phyloP scores from a whole-genome alignment of 1,284 basidiomycete species.

The Psilocybe mexicana region DNA sequence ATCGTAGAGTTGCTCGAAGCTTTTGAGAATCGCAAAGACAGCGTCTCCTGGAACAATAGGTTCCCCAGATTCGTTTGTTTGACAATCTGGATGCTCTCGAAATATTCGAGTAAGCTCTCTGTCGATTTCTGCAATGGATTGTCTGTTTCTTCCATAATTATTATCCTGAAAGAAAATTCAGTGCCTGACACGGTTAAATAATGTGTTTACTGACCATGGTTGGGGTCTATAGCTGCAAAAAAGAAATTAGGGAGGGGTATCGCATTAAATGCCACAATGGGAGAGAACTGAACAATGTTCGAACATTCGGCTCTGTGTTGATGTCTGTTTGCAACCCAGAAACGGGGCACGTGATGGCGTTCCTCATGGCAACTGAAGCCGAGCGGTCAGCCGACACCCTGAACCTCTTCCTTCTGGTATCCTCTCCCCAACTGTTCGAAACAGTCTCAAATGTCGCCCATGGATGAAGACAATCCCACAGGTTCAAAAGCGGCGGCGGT shows the following conservation, averaged over 20 bases:
- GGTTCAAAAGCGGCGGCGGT: conserved; percentile 8
- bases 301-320: conserved; percentile 17
- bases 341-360: conserved; percentile 26
- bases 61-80: conserved; percentile 54
- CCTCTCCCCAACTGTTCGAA: background rate
- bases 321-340: conserved; percentile 16
- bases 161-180: conserved; percentile 12
- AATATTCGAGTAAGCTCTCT: conserved; percentile 67
- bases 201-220: conserved; percentile 23
- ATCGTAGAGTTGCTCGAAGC: conserved; percentile 58
- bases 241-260: conserved; percentile 6
- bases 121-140: conserved; percentile 69
- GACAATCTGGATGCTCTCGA: conserved; percentile 56
- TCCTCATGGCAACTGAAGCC: conserved; percentile 1
- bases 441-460: conserved; percentile 8
- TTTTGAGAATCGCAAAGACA: conserved; percentile 65
- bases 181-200: background rate
- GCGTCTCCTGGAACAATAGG: conserved; percentile 64
- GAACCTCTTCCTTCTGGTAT: background rate
- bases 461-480: conserved; percentile 19
- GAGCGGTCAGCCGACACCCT: background rate
- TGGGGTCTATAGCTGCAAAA: conserved; percentile 7
- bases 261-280: conserved; percentile 18
- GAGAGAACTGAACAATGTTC: conserved; percentile 11
- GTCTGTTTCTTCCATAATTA: conserved; percentile 54